Conservation (phyloP, 805 yeast genomes). For the Candida quercuum region DNA sequence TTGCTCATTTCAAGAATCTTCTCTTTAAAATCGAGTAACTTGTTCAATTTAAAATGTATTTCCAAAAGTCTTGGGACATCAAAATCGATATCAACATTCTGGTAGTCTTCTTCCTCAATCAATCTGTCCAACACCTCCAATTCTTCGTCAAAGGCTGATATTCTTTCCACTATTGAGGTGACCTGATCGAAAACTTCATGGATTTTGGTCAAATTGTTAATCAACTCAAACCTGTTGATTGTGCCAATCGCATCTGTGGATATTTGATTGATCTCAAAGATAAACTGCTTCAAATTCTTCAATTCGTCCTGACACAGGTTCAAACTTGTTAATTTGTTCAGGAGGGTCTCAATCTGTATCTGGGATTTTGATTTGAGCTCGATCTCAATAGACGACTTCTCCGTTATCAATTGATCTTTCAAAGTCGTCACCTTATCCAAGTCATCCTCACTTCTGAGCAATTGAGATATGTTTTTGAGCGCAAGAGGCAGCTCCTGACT, state of each 20-base stretch:
- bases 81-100: constrained; percentile 33
- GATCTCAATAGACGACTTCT: constrained; percentile 69
- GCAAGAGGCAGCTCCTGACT: constrained; percentile 12
- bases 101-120: constrained; percentile 43
- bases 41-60: constrained; percentile 66
- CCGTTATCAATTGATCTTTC: constrained; percentile 54
- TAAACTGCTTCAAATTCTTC: constrained; percentile 41
- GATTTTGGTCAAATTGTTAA: constrained; percentile 59
- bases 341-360: constrained; percentile 53
- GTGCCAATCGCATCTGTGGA: constrained; percentile 53
- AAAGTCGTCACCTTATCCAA: constrained; percentile 47
- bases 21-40: constrained; percentile 74
- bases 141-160: constrained; percentile 48
- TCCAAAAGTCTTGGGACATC: constrained; percentile 51
- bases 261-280: constrained; percentile 38
- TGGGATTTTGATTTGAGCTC: constrained; percentile 30
- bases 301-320: constrained; percentile 40
- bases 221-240: constrained; percentile 62
- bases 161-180: constrained; percentile 56
- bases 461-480: constrained; percentile 25
- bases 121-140: constrained; percentile 45
- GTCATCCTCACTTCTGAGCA: constrained; percentile 40
- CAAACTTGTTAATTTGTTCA: constrained; percentile 36
- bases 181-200: constrained; percentile 72
- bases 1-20: constrained; percentile 55